Percentiles rank a stretch among this genome's conserved stretches.
These are phyloP conservation scores for Epichloe brachyelytri DNA, from an alignment of 2,329 filamentous ascomycete genomes.

Conservation along the genomic window DNA sequence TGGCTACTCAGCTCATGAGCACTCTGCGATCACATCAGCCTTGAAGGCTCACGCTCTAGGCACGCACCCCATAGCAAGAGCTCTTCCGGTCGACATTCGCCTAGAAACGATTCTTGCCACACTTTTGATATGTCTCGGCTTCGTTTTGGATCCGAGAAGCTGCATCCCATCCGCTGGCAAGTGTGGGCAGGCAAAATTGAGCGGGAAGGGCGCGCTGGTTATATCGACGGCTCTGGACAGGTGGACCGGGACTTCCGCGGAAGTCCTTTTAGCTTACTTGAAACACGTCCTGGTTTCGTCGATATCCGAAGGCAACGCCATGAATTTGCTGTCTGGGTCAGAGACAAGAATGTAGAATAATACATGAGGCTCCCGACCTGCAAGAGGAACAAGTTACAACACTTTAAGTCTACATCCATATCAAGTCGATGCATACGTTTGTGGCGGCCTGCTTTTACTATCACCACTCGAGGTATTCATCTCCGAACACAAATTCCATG, in stretches of 20 bases:
- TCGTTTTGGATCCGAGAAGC: slow-evolving; percentile 65
- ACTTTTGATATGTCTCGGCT: slow-evolving; percentile 65
- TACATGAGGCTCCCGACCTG: too few species aligned
- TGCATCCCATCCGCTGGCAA: slow-evolving; percentile 76
- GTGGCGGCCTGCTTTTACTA: too few species aligned
- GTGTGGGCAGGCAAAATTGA: slow-evolving; percentile 78
- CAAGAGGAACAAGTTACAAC: too few species aligned
- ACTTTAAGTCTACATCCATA: too few species aligned
- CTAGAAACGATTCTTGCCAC: slow-evolving; percentile 76
- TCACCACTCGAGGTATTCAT: too few species aligned
- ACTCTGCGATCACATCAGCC: slow-evolving; percentile 58
- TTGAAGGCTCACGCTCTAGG: slow-evolving; percentile 31
- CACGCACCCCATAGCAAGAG: slow-evolving; percentile 26
- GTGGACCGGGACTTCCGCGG: slow-evolving; percentile 57
- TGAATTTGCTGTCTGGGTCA: slow-evolving; percentile 68
- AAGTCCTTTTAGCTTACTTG: slow-evolving; percentile 69
- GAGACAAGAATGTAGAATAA: slow-evolving; percentile 17
- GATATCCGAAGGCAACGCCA: slow-evolving; percentile 72
- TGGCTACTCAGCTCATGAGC: slow-evolving; percentile 93
- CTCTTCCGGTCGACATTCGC: slow-evolving; percentile 73
- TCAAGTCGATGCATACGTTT: too few species aligned
- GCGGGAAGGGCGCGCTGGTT: slow-evolving; percentile 52
- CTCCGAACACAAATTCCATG: too few species aligned
- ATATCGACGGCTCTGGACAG: slow-evolving; percentile 44
- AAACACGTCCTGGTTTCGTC: slow-evolving; percentile 72